Evolutionary conservation across 2,329 filamentous ascomycete species (phyloP).

Genomic region (Pseudogymnoascus sp.): DNA sequence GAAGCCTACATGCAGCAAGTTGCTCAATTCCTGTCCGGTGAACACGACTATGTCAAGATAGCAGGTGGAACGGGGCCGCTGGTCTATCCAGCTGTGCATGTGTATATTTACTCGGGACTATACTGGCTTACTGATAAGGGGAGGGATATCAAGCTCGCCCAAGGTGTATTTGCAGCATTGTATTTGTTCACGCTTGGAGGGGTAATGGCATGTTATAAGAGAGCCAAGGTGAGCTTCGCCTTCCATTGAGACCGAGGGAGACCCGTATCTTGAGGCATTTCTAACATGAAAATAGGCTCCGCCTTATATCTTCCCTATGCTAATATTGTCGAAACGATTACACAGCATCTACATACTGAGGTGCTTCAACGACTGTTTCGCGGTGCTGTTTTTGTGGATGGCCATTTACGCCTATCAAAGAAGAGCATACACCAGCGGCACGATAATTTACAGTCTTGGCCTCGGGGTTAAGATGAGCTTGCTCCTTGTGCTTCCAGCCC

Average conservation of each 20-base stretch:
- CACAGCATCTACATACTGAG: slow-evolving; percentile 90
- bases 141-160: slow-evolving; percentile 67
- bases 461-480: slow-evolving; percentile 94
- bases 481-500: slow-evolving; percentile 71
- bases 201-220: slow-evolving; percentile 75
- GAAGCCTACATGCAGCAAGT: slow-evolving; percentile 94
- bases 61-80: slow-evolving; percentile 83
- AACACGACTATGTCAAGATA: slow-evolving; percentile 81
- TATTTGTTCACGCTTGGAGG: slow-evolving; percentile 69
- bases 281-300: slow-evolving; percentile 48
- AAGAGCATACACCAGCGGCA: slow-evolving; percentile 64
- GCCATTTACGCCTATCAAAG: slow-evolving; percentile 73
- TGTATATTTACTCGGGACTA: slow-evolving; percentile 79
- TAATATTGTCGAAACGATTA: slow-evolving; percentile 82
- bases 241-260: slow-evolving; percentile 8
- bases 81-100: slow-evolving; percentile 89
- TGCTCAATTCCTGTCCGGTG: slow-evolving; percentile 67
- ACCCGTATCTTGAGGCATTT: not conserved
- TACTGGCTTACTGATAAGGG: slow-evolving; percentile 73
- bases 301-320: slow-evolving; percentile 76
- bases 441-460: slow-evolving; percentile 65
- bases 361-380: slow-evolving; percentile 94
- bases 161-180: slow-evolving; percentile 70
- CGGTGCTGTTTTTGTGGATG: slow-evolving; percentile 72
- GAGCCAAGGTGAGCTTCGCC: slow-evolving; percentile 49